phyloP scores from a whole-genome alignment of 2,329 filamentous ascomycete species.

The Ceratocystis variospora region DNA sequence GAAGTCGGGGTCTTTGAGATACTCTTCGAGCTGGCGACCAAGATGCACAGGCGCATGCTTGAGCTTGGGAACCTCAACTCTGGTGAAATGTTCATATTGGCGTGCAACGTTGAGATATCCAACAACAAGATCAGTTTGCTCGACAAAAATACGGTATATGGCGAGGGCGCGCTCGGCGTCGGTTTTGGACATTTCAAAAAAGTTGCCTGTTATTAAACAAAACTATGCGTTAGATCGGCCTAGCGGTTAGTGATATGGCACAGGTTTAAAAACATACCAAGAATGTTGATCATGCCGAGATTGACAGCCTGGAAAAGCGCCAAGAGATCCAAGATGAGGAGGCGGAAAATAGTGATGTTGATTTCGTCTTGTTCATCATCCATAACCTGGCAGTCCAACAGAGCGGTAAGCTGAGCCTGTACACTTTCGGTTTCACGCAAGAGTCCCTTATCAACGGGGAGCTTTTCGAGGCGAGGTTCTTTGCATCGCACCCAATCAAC shows the following conservation, averaged over 20 bases:
- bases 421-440: constrained; percentile 83
- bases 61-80: constrained; percentile 87
- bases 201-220: constrained; percentile 51
- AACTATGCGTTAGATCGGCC: constrained; percentile 9
- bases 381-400: constrained; percentile 80
- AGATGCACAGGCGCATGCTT: constrained; percentile 94
- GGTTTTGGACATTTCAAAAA: constrained; percentile 93
- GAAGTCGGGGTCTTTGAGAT: constrained; percentile 87
- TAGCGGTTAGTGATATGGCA: no score
- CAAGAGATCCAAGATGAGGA: constrained; percentile 80
- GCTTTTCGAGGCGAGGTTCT: constrained; percentile 67
- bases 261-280: constrained; percentile 45
- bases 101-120: constrained; percentile 76
- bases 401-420: constrained; percentile 70
- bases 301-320: constrained; percentile 91
- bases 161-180: constrained; percentile 84
- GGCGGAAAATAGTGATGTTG: constrained; percentile 79
- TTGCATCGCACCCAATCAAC: constrained; percentile 79
- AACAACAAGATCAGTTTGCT: constrained; percentile 84
- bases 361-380: constrained; percentile 92
- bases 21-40: constrained; percentile 80
- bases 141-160: constrained; percentile 85
- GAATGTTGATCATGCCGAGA: constrained; percentile 89
- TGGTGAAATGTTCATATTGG: constrained; percentile 80
- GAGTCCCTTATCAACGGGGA: constrained; percentile 82